Evolutionary conservation across 75 land plant genomes (phyloP).

Genomic region (Pseudotsuga menziesii): DNA sequence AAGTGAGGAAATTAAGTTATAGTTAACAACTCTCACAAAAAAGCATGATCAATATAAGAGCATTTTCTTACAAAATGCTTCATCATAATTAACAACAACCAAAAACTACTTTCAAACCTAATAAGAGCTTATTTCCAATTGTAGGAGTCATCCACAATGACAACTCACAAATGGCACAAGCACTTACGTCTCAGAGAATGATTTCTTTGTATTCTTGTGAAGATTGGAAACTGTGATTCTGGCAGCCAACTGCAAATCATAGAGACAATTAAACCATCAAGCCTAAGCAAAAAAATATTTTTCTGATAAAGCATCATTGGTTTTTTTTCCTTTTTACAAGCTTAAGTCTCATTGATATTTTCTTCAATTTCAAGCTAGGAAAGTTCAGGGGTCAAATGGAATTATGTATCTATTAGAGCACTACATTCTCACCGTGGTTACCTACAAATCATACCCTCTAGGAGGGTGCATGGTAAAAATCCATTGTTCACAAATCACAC

Average conservation of each 20-base stretch:
- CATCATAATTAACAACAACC: not conserved
- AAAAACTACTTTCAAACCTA: not conserved
- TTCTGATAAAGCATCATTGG: too few species aligned
- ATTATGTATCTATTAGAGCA: too few species aligned
- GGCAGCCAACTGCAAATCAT: slow-evolving; percentile 72
- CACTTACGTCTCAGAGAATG: slow-evolving; percentile 91
- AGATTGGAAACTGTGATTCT: slow-evolving; percentile 94
- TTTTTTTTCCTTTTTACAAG: too few species aligned
- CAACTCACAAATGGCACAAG: not conserved
- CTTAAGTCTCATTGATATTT: too few species aligned
- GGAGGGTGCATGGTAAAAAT: too few species aligned
- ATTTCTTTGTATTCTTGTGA: slow-evolving; percentile 94
- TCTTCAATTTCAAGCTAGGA: too few species aligned
- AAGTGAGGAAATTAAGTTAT: not conserved
- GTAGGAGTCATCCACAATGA: not conserved
- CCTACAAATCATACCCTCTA: too few species aligned
- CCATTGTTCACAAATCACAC: too few species aligned
- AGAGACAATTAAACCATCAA: not conserved
- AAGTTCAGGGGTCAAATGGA: too few species aligned
- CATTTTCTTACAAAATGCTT: not conserved
- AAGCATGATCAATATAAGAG: not conserved
- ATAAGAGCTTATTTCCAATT: not conserved
- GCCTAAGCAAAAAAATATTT: too few species aligned
- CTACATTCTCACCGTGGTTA: too few species aligned
- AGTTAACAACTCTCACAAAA: not conserved